Conservation (phyloP, 345 rosid genomes). For the Carallia pectinifolia region DNA sequence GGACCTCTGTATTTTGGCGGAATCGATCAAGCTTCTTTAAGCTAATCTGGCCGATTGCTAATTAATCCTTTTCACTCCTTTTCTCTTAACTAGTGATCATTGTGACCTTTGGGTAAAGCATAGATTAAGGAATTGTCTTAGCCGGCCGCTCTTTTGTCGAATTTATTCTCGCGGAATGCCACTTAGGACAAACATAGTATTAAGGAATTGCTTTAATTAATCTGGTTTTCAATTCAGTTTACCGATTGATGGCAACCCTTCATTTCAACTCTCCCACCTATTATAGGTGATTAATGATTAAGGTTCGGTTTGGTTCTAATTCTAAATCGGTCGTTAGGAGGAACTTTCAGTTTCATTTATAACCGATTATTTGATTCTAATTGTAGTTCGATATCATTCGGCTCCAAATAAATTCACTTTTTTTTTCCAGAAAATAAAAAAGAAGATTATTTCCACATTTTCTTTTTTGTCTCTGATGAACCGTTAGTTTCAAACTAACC, state of each 20-base stretch:
- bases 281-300: not conserved
- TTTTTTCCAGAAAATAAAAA: too few species aligned
- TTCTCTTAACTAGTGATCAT: not conserved
- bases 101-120: slow-evolving; percentile 24
- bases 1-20: not conserved
- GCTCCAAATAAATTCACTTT: too few species aligned
- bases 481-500: too few species aligned
- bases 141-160: slow-evolving; percentile 73
- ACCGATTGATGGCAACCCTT: slow-evolving; percentile 39
- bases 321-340: too few species aligned
- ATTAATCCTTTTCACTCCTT: slow-evolving; percentile 1
- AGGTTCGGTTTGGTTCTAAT: too few species aligned
- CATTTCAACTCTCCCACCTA: slow-evolving; percentile 27
- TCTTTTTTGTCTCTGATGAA: too few species aligned
- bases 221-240: slow-evolving; percentile 16
- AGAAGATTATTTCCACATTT: too few species aligned
- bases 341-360: too few species aligned
- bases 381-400: too few species aligned
- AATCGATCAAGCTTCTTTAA: slow-evolving; percentile 14
- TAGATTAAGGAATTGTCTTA: slow-evolving; percentile 54
- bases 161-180: slow-evolving; percentile 23
- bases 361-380: too few species aligned
- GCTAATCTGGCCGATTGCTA: slow-evolving; percentile 33
- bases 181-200: slow-evolving; percentile 33
- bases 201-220: slow-evolving; percentile 3